Evolutionary conservation across 495 filamentous ascomycete genomes (phyloP).

Genomic region (Amphirosellinia nigrospora): DNA sequence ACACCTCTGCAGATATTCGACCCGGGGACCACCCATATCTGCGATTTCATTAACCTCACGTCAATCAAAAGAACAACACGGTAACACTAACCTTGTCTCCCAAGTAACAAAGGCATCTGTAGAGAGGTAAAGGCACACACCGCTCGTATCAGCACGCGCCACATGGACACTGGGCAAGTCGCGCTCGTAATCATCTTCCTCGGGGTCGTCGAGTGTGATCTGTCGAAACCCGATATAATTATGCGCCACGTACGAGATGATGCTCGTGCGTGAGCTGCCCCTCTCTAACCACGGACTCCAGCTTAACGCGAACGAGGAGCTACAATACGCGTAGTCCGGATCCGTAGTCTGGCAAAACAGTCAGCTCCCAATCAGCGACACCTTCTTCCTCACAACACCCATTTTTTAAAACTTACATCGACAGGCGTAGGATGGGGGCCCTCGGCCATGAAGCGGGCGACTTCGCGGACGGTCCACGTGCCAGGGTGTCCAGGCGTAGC

Average conservation of each 20-base stretch:
- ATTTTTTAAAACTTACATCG: constrained; percentile 36
- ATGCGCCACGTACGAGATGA: constrained; percentile 48
- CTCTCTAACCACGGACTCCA: constrained; percentile 51
- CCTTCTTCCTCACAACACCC: not conserved
- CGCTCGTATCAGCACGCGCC: constrained; percentile 38
- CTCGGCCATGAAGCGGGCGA: constrained; percentile 46
- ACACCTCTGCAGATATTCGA: constrained; percentile 47
- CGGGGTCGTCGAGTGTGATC: constrained; percentile 37
- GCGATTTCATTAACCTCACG: constrained; percentile 25
- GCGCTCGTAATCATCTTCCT: constrained; percentile 11
- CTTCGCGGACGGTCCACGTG: constrained; percentile 50
- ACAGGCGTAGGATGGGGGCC: constrained; percentile 46
- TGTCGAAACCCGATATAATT: constrained; percentile 55
- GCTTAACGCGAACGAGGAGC: constrained; percentile 52
- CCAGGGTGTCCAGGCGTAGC: constrained; percentile 32
- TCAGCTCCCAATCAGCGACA: constrained; percentile 4
- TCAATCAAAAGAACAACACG: not conserved
- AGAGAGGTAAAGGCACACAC: constrained; percentile 50
- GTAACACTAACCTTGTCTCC: constrained; percentile 46
- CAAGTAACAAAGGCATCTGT: constrained; percentile 54
- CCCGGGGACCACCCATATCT: constrained; percentile 45
- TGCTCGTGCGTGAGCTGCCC: constrained; percentile 37
- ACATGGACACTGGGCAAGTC: constrained; percentile 37
- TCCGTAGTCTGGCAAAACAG: constrained; percentile 33
- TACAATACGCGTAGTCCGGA: constrained; percentile 46